Percentiles rank a stretch among this genome's conserved stretches.
Conservation (phyloP, 2,329 filamentous ascomycete species). For the Neonectria sp. region DNA sequence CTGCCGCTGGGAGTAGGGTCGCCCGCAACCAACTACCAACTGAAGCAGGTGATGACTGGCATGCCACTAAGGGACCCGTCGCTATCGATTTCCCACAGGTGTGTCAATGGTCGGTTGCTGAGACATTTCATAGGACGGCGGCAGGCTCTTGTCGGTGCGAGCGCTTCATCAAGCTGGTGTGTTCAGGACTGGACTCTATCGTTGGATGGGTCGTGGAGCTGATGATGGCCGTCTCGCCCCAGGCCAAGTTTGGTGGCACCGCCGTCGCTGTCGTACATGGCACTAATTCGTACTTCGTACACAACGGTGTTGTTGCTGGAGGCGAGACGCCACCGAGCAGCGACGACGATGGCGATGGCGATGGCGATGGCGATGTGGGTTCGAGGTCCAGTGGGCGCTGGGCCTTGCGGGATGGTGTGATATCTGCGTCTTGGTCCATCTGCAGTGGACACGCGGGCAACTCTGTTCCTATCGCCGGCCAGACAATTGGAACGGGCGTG, state of each 20-base stretch:
- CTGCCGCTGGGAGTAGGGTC: constrained; percentile 41
- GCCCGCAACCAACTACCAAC: constrained; percentile 43
- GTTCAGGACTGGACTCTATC: constrained; percentile 29
- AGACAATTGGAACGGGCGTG: constrained; percentile 37
- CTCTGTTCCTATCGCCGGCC: constrained; percentile 37
- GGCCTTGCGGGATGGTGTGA: constrained; percentile 46
- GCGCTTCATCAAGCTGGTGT: constrained; percentile 31
- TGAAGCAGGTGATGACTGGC: constrained; percentile 45
- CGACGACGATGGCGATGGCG: constrained; percentile 34
- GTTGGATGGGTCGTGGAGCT: constrained; percentile 34
- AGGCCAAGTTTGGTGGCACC: constrained; percentile 39
- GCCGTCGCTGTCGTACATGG: constrained; percentile 39
- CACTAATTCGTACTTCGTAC: constrained; percentile 21
- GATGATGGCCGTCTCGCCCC: constrained; percentile 34
- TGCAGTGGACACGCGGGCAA: constrained; percentile 32
- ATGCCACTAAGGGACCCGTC: constrained; percentile 42
- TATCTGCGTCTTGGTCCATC: constrained; percentile 40
- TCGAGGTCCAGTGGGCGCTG: constrained; percentile 38
- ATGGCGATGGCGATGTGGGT: constrained; percentile 46
- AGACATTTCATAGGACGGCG: constrained; percentile 47
- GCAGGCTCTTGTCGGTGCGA: constrained; percentile 33
- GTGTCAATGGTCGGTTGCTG: constrained; percentile 38
- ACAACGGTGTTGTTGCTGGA: constrained; percentile 38
- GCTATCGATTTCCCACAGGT: constrained; percentile 41
- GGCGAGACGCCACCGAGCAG: constrained; percentile 36